Conservation (phyloP, 768 basidiomycete species). For the Sporobolomyces phaffii region DNA sequence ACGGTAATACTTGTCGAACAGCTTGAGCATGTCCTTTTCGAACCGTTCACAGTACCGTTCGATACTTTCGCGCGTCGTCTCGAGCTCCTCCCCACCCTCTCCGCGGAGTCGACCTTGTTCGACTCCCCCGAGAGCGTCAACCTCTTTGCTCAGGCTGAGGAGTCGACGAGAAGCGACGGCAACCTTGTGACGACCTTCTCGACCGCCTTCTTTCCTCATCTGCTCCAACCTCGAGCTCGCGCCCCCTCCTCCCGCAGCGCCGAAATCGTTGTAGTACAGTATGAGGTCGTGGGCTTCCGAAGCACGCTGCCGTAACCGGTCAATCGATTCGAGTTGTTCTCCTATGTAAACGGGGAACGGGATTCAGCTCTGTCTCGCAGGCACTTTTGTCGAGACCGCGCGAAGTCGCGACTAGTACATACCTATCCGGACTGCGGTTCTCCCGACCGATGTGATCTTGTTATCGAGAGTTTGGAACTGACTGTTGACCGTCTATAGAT, state of each 20-base stretch:
- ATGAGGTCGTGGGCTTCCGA: slow-evolving; percentile 91
- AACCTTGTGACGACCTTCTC: slow-evolving; percentile 78
- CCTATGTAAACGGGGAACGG: too few species aligned
- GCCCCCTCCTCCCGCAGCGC: slow-evolving; percentile 47
- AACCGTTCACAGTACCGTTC: slow-evolving; percentile 98
- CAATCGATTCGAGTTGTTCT: slow-evolving; percentile 90
- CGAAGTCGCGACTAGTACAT: slow-evolving; percentile 34
- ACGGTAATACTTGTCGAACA: slow-evolving; percentile 92
- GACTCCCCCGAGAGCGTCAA: slow-evolving; percentile 68
- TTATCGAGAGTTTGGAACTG: slow-evolving; percentile 57
- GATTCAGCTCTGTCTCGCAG: too few species aligned
- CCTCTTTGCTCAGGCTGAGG: slow-evolving; percentile 82
- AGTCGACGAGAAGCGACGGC: slow-evolving; percentile 79
- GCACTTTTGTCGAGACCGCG: too few species aligned
- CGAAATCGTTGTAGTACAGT: slow-evolving; percentile 87
- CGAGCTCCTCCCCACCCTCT: not conserved
- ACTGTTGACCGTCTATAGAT: slow-evolving; percentile 63
- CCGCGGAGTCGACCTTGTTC: slow-evolving; percentile 59
- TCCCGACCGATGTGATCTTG: slow-evolving; percentile 85
- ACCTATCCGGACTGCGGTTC: slow-evolving; percentile 92
- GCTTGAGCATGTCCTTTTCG: slow-evolving; percentile 93
- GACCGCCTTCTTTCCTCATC: slow-evolving; percentile 72
- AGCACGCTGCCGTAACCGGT: slow-evolving; percentile 82
- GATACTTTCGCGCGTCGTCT: slow-evolving; percentile 75
- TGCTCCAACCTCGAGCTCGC: slow-evolving; percentile 56